A percentile compares a stretch with the other conserved stretches of the same genome.
Conservation (phyloP, 1,284 basidiomycete genomes). For the Fomitopsis pinicola region DNA sequence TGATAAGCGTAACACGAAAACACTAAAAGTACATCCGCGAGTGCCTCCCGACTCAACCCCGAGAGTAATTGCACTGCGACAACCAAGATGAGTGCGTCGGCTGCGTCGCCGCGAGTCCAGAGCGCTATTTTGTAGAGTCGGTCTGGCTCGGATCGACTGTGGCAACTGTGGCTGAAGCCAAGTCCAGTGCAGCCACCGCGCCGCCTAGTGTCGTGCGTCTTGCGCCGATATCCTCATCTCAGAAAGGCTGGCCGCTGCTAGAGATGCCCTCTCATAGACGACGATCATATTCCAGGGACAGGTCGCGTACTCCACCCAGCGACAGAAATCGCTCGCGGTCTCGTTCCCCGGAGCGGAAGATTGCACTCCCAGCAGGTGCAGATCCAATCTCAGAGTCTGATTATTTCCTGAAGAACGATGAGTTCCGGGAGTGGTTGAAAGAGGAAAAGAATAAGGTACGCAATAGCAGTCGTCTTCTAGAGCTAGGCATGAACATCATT, state of each 20-base stretch:
- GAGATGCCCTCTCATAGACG: constrained; percentile 23
- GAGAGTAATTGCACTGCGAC: not conserved
- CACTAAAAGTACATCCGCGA: constrained; percentile 9
- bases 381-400: constrained; percentile 63
- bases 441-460: constrained; percentile 71
- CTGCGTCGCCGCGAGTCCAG: not conserved
- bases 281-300: constrained; percentile 20
- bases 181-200: not conserved
- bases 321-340: constrained; percentile 31
- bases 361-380: constrained; percentile 48
- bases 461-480: not conserved
- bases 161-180: not conserved
- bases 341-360: constrained; percentile 38
- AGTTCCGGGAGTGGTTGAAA: constrained; percentile 75
- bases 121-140: not conserved
- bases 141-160: not conserved
- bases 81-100: not conserved
- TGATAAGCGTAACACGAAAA: constrained; percentile 28
- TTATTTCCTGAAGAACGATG: constrained; percentile 74
- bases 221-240: not conserved
- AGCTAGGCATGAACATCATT: not conserved
- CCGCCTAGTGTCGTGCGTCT: not conserved
- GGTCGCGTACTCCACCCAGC: constrained; percentile 21
- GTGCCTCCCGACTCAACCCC: not conserved
- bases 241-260: not conserved